Percentiles rank a stretch among this genome's conserved stretches.
Conservation (phyloP, 805 yeast genomes). For the Candida silvicultrix region DNA sequence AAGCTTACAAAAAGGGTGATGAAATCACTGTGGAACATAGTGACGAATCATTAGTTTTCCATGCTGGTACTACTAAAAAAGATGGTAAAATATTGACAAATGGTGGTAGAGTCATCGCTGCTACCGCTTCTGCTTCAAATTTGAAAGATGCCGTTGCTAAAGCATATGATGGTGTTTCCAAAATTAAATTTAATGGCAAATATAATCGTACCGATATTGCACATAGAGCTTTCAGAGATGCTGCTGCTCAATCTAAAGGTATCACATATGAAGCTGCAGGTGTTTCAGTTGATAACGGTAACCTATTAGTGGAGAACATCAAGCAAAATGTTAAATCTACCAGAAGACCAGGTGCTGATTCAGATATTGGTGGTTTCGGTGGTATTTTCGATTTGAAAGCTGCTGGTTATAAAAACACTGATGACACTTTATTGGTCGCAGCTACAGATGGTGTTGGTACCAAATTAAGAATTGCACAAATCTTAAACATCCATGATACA, state of each 20-base stretch:
- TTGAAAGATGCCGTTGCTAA: constrained; percentile 75
- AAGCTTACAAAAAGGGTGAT: constrained; percentile 78
- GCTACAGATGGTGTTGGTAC: constrained; percentile 99
- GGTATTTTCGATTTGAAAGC: constrained; percentile 87
- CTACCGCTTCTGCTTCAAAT: constrained; percentile 76
- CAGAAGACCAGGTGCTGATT: constrained; percentile 92
- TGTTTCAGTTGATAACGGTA: constrained; percentile 96
- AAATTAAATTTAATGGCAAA: constrained; percentile 64
- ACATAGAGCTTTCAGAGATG: constrained; percentile 82
- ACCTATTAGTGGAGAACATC: constrained; percentile 81
- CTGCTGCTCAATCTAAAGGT: constrained; percentile 24
- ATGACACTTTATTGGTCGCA: constrained; percentile 80
- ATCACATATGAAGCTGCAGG: constrained; percentile 95
- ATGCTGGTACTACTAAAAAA: constrained; percentile 79
- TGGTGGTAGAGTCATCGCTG: constrained; percentile 97
- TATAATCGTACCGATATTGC: constrained; percentile 93
- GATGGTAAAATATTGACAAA: constrained; percentile 67
- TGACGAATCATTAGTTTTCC: constrained; percentile 71
- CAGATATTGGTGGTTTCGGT: constrained; percentile 98
- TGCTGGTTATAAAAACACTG: constrained; percentile 69
- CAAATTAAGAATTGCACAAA: constrained; percentile 90
- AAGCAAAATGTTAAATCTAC: constrained; percentile 89
- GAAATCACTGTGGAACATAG: constrained; percentile 54
- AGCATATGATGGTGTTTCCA: constrained; percentile 81
- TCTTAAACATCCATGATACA: constrained; percentile 83